These are phyloP conservation scores for Porcisia hertigi DNA, from an alignment of 208 protist genomes.

Conservation along the genomic window DNA sequence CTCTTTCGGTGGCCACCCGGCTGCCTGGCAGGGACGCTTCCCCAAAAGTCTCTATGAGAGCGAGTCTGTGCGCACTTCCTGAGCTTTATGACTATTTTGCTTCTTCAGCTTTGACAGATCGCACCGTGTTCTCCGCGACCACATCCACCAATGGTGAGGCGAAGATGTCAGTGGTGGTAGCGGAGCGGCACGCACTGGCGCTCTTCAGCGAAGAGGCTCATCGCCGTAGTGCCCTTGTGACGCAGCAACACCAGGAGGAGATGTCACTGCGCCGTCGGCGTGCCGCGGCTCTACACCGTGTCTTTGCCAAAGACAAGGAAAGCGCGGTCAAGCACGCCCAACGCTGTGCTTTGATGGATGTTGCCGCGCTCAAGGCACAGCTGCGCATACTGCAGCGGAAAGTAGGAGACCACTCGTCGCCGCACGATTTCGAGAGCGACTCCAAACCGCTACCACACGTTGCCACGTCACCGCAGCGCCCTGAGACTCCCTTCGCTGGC, in stretches of 20 bases:
- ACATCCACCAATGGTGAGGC: neutral
- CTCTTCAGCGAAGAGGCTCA: constrained; percentile 17
- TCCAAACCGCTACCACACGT: neutral
- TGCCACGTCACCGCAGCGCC: neutral
- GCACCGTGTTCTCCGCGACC: neutral
- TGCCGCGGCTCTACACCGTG: constrained; percentile 16
- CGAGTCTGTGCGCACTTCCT: neutral
- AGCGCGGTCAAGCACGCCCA: constrained; percentile 18
- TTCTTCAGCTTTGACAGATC: neutral
- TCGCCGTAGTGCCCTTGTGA: constrained; percentile 8
- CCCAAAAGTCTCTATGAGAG: neutral
- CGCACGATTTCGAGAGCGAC: neutral
- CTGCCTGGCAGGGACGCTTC: neutral
- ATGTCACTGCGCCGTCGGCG: constrained; percentile 24
- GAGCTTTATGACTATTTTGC: neutral
- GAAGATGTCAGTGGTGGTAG: neutral
- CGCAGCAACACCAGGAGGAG: constrained; percentile 27
- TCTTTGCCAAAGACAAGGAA: constrained; percentile 18
- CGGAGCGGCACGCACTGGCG: neutral
- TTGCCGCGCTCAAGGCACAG: constrained; percentile 26
- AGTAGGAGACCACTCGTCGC: neutral
- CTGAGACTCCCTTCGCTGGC: neutral
- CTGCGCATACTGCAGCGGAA: constrained; percentile 20
- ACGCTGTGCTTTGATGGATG: constrained; percentile 11
- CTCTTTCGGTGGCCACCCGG: neutral